Evolutionary conservation across 208 protist genomes (phyloP).

Genomic region (Zelonia costaricensis): DNA sequence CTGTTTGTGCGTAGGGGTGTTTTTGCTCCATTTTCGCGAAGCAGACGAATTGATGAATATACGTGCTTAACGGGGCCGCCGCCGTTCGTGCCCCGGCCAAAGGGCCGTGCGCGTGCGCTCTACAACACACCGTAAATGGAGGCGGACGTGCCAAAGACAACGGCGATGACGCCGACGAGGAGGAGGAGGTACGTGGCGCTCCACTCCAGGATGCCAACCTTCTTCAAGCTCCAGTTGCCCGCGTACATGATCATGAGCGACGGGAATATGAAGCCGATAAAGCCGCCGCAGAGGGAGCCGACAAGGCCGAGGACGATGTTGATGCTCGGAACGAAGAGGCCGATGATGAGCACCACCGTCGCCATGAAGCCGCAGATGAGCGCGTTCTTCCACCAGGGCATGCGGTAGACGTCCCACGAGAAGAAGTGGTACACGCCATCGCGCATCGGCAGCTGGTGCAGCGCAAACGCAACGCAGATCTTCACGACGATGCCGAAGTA

Average conservation of each 20-base stretch:
- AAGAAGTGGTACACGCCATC: slow-evolving; percentile 64
- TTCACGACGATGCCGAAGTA: slow-evolving; percentile 75
- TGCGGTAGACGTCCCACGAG: slow-evolving; percentile 40
- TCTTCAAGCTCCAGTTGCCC: slow-evolving; percentile 40
- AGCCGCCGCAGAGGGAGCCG: slow-evolving; percentile 75
- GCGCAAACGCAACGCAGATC: slow-evolving; percentile 65
- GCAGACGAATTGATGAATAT: no score
- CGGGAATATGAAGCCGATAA: slow-evolving; percentile 80
- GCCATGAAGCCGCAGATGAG: slow-evolving; percentile 35
- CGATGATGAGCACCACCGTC: slow-evolving; percentile 40
- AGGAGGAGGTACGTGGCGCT: slow-evolving; percentile 53
- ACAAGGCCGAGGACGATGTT: slow-evolving; percentile 76
- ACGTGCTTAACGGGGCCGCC: no score
- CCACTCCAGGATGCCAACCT: slow-evolving; percentile 43
- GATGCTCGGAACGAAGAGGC: slow-evolving; percentile 72
- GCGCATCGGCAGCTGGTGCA: slow-evolving; percentile 62
- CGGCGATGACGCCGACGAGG: slow-evolving; percentile 36
- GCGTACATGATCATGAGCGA: slow-evolving; percentile 65
- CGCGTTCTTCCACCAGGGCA: slow-evolving; percentile 60
- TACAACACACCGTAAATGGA: slow-evolving; percentile 48
- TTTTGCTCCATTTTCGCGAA: not conserved
- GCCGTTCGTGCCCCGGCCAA: no score
- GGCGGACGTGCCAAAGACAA: slow-evolving; percentile 64
- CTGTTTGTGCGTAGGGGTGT: not conserved
- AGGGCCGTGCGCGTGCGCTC: no score